Conservation (phyloP, 495 filamentous ascomycete genomes). For the Trichocladium uniseriatum region DNA sequence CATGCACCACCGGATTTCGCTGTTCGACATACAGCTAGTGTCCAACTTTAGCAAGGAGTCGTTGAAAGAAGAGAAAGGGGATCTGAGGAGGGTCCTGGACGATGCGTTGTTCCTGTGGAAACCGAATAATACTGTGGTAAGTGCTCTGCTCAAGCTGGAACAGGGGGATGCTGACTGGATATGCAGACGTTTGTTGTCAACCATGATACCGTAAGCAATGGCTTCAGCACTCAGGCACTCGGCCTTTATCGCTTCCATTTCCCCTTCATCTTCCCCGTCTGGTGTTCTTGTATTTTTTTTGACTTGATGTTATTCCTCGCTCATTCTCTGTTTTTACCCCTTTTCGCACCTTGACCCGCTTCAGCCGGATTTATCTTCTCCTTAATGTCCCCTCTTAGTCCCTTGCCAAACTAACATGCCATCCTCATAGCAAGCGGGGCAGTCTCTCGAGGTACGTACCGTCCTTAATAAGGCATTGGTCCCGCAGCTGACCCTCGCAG, state of each 20-base stretch:
- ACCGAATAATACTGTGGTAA: conserved; percentile 52
- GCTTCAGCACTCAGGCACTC: no score
- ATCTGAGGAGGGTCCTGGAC: conserved; percentile 50
- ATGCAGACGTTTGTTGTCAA: conserved; percentile 41
- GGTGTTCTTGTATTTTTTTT: no score
- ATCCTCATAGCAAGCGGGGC: conserved; percentile 15
- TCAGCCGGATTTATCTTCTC: neutral
- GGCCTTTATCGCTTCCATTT: no score
- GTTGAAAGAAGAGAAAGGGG: conserved; percentile 19
- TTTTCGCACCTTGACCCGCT: no score
- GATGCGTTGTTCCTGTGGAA: conserved; percentile 47
- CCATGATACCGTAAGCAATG: conserved; percentile 50
- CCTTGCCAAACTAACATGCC: neutral
- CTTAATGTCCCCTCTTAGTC: neutral
- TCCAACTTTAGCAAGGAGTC: conserved; percentile 53
- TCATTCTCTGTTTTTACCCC: conserved; percentile 18
- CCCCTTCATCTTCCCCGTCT: no score
- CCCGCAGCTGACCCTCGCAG: conserved; percentile 23
- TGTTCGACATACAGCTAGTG: conserved; percentile 63
- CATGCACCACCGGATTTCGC: conserved; percentile 47
- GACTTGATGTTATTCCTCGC: no score
- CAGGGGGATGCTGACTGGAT: neutral
- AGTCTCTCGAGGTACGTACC: conserved; percentile 20
- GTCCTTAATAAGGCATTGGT: neutral
- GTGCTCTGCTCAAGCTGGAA: neutral